Evolutionary conservation across 805 yeast genomes (phyloP), one percentile per base, ranked within the genome.

Genomic region (Hanseniaspora lachancei): DNA sequence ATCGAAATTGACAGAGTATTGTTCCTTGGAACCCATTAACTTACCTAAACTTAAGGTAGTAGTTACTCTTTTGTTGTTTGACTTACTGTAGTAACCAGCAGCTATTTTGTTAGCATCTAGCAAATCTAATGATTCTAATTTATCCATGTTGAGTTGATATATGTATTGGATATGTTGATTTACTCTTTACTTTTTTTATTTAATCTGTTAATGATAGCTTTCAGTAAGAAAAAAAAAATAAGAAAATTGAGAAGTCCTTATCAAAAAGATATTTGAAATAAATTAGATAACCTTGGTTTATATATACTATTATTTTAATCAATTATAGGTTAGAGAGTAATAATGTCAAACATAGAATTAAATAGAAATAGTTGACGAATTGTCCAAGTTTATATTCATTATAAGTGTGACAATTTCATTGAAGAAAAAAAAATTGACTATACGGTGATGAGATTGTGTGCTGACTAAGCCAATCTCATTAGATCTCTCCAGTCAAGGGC

Each of bases 21-120:
- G 75, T 43, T 79, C 77, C 66, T 84, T 84, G 50, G 91, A 82
- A 39, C 95, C 95, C 95, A 86, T 86, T 63, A 86, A 71, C 49
- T 73, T 73, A 42, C 93, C 93, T 50, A 89, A 84, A 20, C 89
- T 86, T 57, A 89, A 89, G 49, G 84, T 91, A 52, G 84, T 80
- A 69, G 91, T 77, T 53, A 79, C 80, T 56, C 74, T 74, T 63
- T 79, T 76, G 66, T 81, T 83, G 73, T 84, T 80, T 55, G 86
- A 78, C 23, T 35, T 27, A 12, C 50, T 38, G 50, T 53, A 53
- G 34, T 35, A 53, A 61, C 95, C 95, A 12, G 93, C 85, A 18
- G 95, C 95, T 59, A 86, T 76, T 48, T 86, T 80, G 68, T 84
- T 85, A 58, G 89, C 87, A 55, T 78, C 72, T 47, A 81, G 77